These are phyloP conservation scores for Tulasnella sp. DNA, from an alignment of 768 basidiomycete species.

Conservation along the genomic window DNA sequence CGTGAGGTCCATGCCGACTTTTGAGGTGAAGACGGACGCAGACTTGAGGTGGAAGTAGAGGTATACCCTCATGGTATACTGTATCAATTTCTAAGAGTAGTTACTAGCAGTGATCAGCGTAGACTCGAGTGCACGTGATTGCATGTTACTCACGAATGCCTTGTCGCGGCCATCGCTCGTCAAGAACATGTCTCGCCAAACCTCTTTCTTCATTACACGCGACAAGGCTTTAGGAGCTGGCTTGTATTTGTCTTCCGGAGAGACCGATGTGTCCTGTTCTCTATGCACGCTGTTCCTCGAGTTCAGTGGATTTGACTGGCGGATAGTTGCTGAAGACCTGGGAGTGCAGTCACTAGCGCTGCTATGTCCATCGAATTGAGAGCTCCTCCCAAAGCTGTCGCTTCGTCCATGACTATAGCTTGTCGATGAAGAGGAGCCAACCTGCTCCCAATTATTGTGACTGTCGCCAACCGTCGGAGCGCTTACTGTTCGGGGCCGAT, in stretches of 20 bases:
- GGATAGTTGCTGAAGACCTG: not conserved
- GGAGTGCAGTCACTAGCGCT: not conserved
- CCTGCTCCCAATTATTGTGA: not conserved
- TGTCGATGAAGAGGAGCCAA: not conserved
- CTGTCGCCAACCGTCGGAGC: not conserved
- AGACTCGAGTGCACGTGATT: no score
- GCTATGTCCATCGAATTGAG: not conserved
- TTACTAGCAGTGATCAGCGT: no score
- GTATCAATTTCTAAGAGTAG: slow-evolving; percentile 61
- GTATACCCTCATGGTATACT: slow-evolving; percentile 69
- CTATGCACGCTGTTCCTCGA: not conserved
- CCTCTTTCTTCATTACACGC: slow-evolving; percentile 45
- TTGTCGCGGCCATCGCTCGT: slow-evolving; percentile 77
- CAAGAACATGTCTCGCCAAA: slow-evolving; percentile 70
- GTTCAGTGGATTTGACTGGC: not conserved
- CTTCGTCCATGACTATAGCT: not conserved
- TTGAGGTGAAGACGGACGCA: slow-evolving; percentile 22
- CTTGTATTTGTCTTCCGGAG: not conserved
- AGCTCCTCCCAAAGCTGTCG: not conserved
- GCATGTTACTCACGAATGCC: slow-evolving; percentile 71
- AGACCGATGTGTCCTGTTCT: not conserved
- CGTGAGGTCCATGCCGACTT: slow-evolving; percentile 33
- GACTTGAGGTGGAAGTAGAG: slow-evolving; percentile 46
- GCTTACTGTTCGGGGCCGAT: not conserved
- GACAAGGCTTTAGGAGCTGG: not conserved